Evolutionary conservation across 352 stramenopile genomes (phyloP), one percentile per base, ranked within the genome.

Genomic region (Phytophthora litchii): DNA sequence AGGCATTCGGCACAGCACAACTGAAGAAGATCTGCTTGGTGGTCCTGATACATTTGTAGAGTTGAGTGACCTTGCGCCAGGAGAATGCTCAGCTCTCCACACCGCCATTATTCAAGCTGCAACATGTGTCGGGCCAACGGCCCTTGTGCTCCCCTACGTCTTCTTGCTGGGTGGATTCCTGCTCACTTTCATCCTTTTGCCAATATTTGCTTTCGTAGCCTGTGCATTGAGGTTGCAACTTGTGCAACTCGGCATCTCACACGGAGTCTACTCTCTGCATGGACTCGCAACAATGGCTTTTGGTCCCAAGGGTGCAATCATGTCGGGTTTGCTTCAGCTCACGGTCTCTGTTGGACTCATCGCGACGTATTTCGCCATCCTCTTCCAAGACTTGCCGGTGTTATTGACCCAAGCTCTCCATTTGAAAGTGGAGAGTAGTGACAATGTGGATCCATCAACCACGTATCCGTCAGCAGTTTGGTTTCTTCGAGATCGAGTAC

Each of bases 261-360:
- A 84, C 20, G 77, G 77, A 14, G 68, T 81, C 34, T 86, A 86
- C 60, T 86, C 77, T 20, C 51, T 86, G 12, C 77, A 82, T 38
- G 74, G 77, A 31, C 54, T 86, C 21, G 77, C 66, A 1, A 70
- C 70, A 34, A 59, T 83, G 42, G 74, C 74, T 21, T 82, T 84
- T 37, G 77, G 74, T 1, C 25, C 16, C 1, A 37, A 63, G 31
- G 74, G 72, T 14, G 65, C 62, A 19, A 63, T 73, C 35, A 32
- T 52, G 4, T 72, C 78, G 14, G 61, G 38, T 10, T 13, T 66
- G 4, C 63, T 73, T 1, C 77, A 86, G 36, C 37, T 86, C 14
- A 60, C 41, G 0, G 47, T 69, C 12, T 86, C 74, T 1, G 31
- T 62, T 23, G 77, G 77, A 3, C 59, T 83, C 19, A 68, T 80